A percentile compares a stretch with the other conserved stretches of the same genome.
phyloP scores from a whole-genome alignment of 2,329 filamentous ascomycete genomes.

The Dendryphion nanum region DNA sequence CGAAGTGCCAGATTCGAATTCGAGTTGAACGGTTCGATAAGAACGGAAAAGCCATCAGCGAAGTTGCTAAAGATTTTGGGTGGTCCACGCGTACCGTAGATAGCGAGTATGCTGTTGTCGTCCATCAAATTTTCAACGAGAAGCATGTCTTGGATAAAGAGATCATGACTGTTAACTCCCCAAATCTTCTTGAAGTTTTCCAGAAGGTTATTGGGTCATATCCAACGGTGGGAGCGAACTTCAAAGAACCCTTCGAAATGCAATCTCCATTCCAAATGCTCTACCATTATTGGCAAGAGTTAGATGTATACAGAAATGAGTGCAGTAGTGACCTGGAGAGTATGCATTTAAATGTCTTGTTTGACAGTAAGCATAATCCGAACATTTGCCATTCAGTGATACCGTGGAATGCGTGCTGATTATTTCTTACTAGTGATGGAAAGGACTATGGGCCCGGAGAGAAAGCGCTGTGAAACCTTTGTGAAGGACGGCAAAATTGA shows the following conservation, averaged over 20 bases:
- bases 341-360: constrained; percentile 21
- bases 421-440: too few species aligned
- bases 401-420: too few species aligned
- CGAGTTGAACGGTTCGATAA: constrained; percentile 5
- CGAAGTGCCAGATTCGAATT: constrained; percentile 7
- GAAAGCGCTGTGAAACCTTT: constrained; percentile 8
- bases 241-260: constrained; percentile 38
- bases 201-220: constrained; percentile 51
- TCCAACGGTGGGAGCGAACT: constrained; percentile 32
- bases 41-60: constrained; percentile 2
- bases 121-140: constrained; percentile 18
- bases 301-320: constrained; percentile 30
- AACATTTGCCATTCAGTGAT: too few species aligned
- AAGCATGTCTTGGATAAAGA: constrained; percentile 18
- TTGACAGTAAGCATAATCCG: too few species aligned
- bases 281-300: constrained; percentile 47
- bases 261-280: constrained; percentile 50
- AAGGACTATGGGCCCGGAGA: constrained; percentile 13
- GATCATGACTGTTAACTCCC: constrained; percentile 22
- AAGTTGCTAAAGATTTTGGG: constrained; percentile 1
- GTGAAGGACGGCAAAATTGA: constrained; percentile 10
- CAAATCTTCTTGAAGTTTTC: constrained; percentile 46
- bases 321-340: constrained; percentile 13
- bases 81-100: constrained; percentile 3
- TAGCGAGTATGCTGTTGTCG: constrained; percentile 17